Evolutionary conservation across 202 grass and related monocot genomes (phyloP).

Genomic region (Panicum hallii): DNA sequence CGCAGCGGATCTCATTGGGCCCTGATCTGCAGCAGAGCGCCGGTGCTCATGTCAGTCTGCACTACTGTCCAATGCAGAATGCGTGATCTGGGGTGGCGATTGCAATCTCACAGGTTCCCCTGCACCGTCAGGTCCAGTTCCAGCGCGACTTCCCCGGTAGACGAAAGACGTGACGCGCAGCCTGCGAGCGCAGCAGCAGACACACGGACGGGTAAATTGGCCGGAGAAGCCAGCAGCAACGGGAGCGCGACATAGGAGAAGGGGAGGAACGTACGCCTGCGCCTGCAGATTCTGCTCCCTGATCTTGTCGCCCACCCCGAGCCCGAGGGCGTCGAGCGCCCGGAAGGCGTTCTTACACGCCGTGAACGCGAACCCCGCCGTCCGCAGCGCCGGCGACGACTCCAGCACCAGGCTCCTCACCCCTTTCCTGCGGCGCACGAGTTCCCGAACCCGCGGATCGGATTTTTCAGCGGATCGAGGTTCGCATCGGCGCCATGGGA

Average conservation of each 20-base stretch:
- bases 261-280: slow-evolving; percentile 27
- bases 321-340: slow-evolving; percentile 66
- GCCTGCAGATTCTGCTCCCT: slow-evolving; percentile 37
- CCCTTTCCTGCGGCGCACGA: slow-evolving; percentile 43
- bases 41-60: background rate
- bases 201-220: too few species aligned
- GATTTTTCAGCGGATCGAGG: background rate
- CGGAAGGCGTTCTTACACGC: slow-evolving; percentile 64
- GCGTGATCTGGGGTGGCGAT: background rate
- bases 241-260: too few species aligned
- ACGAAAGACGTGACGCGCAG: slow-evolving; percentile 40
- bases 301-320: slow-evolving; percentile 63
- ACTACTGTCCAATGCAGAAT: background rate
- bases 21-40: slow-evolving; percentile 21
- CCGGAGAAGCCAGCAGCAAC: too few species aligned
- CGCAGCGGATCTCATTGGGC: slow-evolving; percentile 51
- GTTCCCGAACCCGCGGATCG: background rate
- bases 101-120: slow-evolving; percentile 35
- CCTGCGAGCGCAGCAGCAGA: background rate
- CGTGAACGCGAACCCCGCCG: slow-evolving; percentile 64
- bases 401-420: slow-evolving; percentile 65
- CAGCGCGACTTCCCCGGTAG: slow-evolving; percentile 34
- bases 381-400: slow-evolving; percentile 59
- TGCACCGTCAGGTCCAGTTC: slow-evolving; percentile 41
- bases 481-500: background rate